phyloP scores from a whole-genome alignment of 805 yeast species.

The Cyberlindnera xishuangbannaensis region DNA sequence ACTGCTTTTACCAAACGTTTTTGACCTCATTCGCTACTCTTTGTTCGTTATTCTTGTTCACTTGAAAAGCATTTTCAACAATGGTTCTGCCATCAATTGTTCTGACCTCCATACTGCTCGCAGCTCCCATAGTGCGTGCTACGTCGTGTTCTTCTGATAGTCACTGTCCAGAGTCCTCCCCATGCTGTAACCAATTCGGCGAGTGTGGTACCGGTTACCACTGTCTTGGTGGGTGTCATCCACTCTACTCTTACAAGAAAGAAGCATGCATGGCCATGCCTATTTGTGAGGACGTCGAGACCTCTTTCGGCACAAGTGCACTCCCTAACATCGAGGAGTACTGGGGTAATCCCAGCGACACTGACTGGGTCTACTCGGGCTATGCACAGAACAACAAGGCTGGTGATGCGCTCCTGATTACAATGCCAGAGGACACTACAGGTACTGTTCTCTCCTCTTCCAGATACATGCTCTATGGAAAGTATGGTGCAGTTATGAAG shows the following conservation, averaged over 20 bases:
- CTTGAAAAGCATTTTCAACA: no score
- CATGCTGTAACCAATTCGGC: conserved; percentile 85
- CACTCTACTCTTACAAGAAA: conserved; percentile 32
- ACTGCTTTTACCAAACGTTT: no score
- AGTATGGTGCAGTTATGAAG: conserved; percentile 61
- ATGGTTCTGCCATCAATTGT: conserved; percentile 7
- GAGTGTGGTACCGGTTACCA: conserved; percentile 68
- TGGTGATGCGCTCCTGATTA: conserved; percentile 55
- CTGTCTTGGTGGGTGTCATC: conserved; percentile 88
- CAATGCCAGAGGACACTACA: conserved; percentile 69
- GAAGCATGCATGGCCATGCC: conserved; percentile 87
- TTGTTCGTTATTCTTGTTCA: no score
- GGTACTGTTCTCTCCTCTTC: conserved; percentile 84
- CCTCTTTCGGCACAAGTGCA: conserved; percentile 33
- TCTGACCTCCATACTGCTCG: conserved; percentile 6
- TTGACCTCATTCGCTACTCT: no score
- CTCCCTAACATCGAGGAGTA: conserved; percentile 23
- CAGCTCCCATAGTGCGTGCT: conserved; percentile 5
- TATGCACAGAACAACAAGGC: conserved; percentile 48
- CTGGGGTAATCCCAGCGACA: conserved; percentile 63
- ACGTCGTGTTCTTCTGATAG: conserved; percentile 44
- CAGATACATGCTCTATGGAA: conserved; percentile 84
- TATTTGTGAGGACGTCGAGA: conserved; percentile 47
- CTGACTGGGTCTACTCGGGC: conserved; percentile 66
- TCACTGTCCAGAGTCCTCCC: conserved; percentile 67